Conservation (phyloP, 192 early-diverging fungal genomes). For the Coemansia asiatica region DNA sequence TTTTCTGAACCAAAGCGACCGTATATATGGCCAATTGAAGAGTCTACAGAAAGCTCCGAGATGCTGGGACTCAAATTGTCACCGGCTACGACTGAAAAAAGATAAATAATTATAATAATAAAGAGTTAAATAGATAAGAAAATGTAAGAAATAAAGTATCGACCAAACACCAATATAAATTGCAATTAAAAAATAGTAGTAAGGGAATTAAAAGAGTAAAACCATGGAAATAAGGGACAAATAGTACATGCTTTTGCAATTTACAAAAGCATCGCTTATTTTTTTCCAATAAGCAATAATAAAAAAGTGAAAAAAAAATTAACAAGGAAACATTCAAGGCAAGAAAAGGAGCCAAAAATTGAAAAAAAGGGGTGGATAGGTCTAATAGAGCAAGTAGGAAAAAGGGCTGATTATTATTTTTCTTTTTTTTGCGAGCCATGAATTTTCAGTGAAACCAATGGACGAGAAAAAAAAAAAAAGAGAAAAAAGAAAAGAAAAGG, state of each 20-base stretch:
- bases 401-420: neutral
- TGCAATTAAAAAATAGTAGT: slow-evolving; percentile 1
- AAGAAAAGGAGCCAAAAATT: neutral
- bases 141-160: neutral
- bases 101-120: neutral
- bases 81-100: neutral
- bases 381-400: neutral
- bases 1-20: slow-evolving; percentile 26
- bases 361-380: neutral
- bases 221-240: slow-evolving; percentile 1
- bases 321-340: slow-evolving; percentile 6
- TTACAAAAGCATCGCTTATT: slow-evolving; percentile 1
- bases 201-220: slow-evolving; percentile 9
- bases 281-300: slow-evolving; percentile 6
- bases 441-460: neutral
- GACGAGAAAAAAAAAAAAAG: neutral
- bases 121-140: neutral
- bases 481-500: neutral
- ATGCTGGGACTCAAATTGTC: slow-evolving; percentile 36
- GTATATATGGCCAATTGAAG: slow-evolving; percentile 45
- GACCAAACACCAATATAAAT: slow-evolving; percentile 5
- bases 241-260: neutral
- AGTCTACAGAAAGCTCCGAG: slow-evolving; percentile 54
- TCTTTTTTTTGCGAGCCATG: neutral
- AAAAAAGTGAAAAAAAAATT: slow-evolving; percentile 1